phyloP scores from a whole-genome alignment of 495 filamentous ascomycete genomes.

The Choiromyces venosus region DNA sequence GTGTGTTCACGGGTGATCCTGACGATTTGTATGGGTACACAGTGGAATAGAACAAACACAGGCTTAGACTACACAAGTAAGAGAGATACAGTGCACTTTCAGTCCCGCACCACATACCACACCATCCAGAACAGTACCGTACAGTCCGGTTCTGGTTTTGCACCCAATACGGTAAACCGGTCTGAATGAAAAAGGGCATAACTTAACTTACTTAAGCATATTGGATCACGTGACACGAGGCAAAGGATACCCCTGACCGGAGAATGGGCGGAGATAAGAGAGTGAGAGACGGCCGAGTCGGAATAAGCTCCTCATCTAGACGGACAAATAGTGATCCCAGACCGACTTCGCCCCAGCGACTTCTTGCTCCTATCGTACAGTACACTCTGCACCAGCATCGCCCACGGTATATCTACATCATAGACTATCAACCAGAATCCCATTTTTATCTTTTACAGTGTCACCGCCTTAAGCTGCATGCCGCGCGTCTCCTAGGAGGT shows the following conservation, averaged over 20 bases:
- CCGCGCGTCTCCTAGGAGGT: not conserved
- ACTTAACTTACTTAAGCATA: not conserved
- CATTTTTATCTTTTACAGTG: not conserved
- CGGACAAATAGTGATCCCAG: not conserved
- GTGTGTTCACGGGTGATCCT: not conserved
- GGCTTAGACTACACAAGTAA: not conserved
- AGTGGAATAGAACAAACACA: not conserved
- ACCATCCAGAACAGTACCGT: not conserved
- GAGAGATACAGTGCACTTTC: not conserved
- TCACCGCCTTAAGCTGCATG: not conserved
- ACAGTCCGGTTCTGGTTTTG: not conserved
- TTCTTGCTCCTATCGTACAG: no score
- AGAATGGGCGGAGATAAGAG: not conserved
- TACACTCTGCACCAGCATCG: no score
- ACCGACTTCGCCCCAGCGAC: not conserved
- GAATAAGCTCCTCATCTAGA: not conserved
- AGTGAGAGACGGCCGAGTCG: not conserved
- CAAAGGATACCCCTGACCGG: not conserved
- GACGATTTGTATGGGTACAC: not conserved
- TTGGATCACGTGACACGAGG: not conserved
- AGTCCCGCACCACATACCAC: not conserved
- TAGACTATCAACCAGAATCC: not conserved
- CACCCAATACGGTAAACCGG: no score
- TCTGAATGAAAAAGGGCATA: no score
- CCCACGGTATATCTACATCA: not conserved